Base-by-base conservation (phyloP, 768 basidiomycete genomes). In the Russula virescens region DNA sequence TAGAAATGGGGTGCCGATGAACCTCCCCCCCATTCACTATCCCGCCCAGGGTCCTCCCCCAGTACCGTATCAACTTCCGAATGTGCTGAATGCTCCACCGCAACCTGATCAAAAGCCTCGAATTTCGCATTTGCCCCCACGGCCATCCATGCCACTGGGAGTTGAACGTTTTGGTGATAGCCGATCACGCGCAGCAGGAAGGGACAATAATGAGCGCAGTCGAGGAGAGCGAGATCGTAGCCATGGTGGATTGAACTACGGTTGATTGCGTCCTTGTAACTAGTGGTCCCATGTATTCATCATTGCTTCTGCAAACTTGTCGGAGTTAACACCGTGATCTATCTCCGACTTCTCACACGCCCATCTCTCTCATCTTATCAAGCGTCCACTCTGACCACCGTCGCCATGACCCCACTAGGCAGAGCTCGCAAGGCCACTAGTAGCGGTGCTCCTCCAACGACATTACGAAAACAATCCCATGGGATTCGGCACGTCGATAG, bases 171-270 rank as follows among this genome's bases (percentile, higher is more conserved):
- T 42, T 19, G 38, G 51, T 16, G 62, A 63, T 49, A 53, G 65
- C n/a, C 50, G 62, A 55, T 54, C 53, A 13, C 23, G 62, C 7
- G 50, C 46, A 9, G 61, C 58, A 42, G 58, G 60, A 35, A 63
- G 63, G 40, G 66, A 65, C n/a, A 63, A 61, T 34, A 59, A 51
- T 43, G 64, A 64, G 14, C 62, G 64, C 19, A 34, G 58, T 35
- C 66, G 67, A 11, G 62, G 66, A 21, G 63, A 63, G n/a, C 55
- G 66, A 59, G 64, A 63, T 54, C 64, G 68, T 5, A 61, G 54
- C 16, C 64, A 66, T 10, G 67, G 65, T 8, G 71, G 67, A 42
- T 68, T 74, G 43, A 74, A 74, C 64, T 74, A 74, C 52, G 73
- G 72, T 58, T 74, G 61, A 71, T 49, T 49, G 34, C 50, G 21